These are phyloP conservation scores for Citropsis articulata DNA, from an alignment of 345 rosid species.

Conservation along the genomic window DNA sequence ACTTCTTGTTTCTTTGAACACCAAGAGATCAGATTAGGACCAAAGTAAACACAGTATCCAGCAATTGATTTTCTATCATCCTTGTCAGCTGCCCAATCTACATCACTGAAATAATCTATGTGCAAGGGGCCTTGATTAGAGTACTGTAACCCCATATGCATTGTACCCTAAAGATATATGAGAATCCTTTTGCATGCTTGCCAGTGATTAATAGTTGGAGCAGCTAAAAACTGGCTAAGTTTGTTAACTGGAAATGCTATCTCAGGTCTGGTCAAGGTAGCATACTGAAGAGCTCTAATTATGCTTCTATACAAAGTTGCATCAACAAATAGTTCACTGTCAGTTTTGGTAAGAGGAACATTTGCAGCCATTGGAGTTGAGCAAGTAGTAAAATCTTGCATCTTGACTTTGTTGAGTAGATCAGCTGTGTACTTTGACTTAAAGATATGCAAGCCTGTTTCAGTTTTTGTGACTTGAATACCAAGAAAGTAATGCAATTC, in stretches of 20 bases:
- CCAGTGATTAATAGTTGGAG: neutral
- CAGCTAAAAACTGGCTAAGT: neutral
- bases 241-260: neutral
- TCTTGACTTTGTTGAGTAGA: neutral
- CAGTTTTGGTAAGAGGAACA: neutral
- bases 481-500: neutral
- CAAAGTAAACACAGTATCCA: no score
- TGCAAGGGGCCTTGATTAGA: no score
- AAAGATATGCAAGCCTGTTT: neutral
- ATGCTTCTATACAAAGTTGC: neutral
- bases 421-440: neutral
- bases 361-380: neutral
- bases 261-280: neutral
- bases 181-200: neutral
- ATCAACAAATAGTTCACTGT: accelerated
- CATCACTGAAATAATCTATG: no score
- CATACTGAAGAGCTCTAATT: neutral
- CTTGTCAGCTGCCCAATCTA: no score
- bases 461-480: neutral
- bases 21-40: no score
- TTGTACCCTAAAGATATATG: neutral
- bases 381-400: neutral
- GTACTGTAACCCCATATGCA: no score
- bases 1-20: no score
- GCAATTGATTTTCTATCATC: no score